phyloP scores from a whole-genome alignment of 108 stramenopile genomes.

The Chaetoceros muelleri region DNA sequence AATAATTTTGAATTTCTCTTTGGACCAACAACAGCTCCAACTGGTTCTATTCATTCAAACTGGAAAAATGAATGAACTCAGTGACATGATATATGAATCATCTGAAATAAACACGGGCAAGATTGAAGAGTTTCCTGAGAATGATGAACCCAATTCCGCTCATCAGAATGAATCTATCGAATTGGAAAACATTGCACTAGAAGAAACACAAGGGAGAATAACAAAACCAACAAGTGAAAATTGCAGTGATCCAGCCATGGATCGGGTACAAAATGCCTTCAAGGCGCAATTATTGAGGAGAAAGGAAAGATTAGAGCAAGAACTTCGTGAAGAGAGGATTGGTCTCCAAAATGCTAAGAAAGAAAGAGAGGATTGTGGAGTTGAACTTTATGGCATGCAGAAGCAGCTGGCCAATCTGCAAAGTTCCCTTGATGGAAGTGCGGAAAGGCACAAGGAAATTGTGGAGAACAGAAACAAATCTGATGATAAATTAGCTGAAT shows the following conservation, averaged over 20 bases:
- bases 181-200: too few species aligned
- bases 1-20: too few species aligned
- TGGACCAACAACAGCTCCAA: too few species aligned
- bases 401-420: constrained; percentile 74
- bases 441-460: constrained; percentile 28
- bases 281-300: constrained; percentile 47
- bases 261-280: constrained; percentile 13
- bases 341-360: constrained; percentile 9
- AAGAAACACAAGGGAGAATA: too few species aligned
- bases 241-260: not conserved
- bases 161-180: too few species aligned
- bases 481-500: constrained; percentile 30
- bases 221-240: not conserved
- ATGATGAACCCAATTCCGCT: too few species aligned
- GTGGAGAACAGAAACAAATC: constrained; percentile 26
- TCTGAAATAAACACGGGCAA: too few species aligned
- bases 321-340: constrained; percentile 45
- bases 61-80: too few species aligned
- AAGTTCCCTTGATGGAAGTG: constrained; percentile 37
- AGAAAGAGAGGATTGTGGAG: constrained; percentile 52
- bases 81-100: too few species aligned
- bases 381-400: constrained; percentile 70
- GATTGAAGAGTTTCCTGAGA: too few species aligned
- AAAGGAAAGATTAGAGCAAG: constrained; percentile 42
- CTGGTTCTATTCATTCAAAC: too few species aligned